Conservation (phyloP, 1,284 basidiomycete genomes). For the Melampsora americana region DNA sequence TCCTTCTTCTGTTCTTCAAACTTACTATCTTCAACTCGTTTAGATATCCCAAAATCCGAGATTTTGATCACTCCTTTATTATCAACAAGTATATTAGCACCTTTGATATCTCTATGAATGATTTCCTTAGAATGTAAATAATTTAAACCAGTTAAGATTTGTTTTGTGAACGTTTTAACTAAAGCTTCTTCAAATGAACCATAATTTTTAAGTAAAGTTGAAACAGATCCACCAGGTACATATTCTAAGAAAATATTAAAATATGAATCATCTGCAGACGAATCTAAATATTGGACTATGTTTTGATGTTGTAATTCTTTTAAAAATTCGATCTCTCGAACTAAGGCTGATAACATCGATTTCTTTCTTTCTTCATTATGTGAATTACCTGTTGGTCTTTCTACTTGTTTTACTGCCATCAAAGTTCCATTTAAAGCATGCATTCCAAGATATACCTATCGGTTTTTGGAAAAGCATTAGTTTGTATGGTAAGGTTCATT, state of each 20-base stretch:
- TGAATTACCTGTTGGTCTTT: conserved; percentile 78
- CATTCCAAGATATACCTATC: conserved; percentile 75
- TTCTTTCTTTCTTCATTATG: conserved; percentile 90
- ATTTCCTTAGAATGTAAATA: conserved; percentile 93
- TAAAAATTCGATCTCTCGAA: conserved; percentile 91
- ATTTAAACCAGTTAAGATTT: conserved; percentile 84
- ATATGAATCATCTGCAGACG: conserved; percentile 77
- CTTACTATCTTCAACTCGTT: conserved; percentile 92
- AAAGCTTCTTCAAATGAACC: conserved; percentile 94
- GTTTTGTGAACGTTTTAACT: conserved; percentile 88
- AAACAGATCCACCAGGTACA: conserved; percentile 94
- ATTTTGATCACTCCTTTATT: conserved; percentile 99
- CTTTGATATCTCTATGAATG: conserved; percentile 97
- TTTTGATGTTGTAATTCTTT: conserved; percentile 89
- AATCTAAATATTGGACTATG: conserved; percentile 59
- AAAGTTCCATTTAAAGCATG: conserved; percentile 86
- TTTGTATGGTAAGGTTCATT: conserved; percentile 40
- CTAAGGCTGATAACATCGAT: conserved; percentile 89
- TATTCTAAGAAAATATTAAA: conserved; percentile 99
- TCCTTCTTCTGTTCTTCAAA: too few relatives aligned
- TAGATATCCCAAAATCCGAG: conserved; percentile 97
- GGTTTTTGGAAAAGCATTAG: neutral
- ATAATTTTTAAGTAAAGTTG: conserved; percentile 85
- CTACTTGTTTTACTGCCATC: conserved; percentile 99
- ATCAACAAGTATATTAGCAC: conserved; percentile 95